Base-by-base conservation (phyloP, 805 yeast genomes). In the Kodamaea kakaduensis region DNA sequence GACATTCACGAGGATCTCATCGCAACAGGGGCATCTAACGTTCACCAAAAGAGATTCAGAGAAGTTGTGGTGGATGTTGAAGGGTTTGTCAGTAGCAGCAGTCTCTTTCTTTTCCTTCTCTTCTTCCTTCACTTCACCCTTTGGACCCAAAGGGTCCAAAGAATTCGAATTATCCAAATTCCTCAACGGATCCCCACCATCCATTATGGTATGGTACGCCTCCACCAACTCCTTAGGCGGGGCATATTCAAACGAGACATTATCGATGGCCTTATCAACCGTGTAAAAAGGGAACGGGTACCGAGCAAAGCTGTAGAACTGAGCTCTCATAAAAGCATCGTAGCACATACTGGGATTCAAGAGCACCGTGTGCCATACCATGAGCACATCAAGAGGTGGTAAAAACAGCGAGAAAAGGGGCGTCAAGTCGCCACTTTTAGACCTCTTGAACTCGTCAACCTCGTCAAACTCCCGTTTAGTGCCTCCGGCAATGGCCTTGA, bases 301-400 rank as follows among this genome's bases (percentile, higher is more conserved):
- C 7, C 31, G 27, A 14, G 45, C 37, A 30, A 52, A 48, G 18
- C 35, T 31, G 10, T 38, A n/a, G 16, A 50, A 43, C 21, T 43
- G 21, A 25, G 43, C 44, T 17, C 51, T 38, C 5, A 28, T 34
- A 21, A 42, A 41, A 8, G 30, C 36, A 17, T 51, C 52, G 31
- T 46, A 42, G 22, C 35, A 42, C 1, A 46, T 14, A 25, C 30
- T 32, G 5, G 55, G 51, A 22, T 51, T 48, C 26, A 50, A 34
- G 20, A 48, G 24, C 25, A 51, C 49, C 1, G 52, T 40, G 27
- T 52, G 49, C 58, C 56, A 52, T 10, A 52, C 48, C 48, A 51
- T 38, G 13, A 50, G 13, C 3, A 52, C 45, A 31, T 52, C 58
- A 24, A 53, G 36, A 5, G 56, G 54, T 2, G 56, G 56, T 14